phyloP scores from a whole-genome alignment of 2,329 filamentous ascomycete genomes.

The Ceratocystis papillata region DNA sequence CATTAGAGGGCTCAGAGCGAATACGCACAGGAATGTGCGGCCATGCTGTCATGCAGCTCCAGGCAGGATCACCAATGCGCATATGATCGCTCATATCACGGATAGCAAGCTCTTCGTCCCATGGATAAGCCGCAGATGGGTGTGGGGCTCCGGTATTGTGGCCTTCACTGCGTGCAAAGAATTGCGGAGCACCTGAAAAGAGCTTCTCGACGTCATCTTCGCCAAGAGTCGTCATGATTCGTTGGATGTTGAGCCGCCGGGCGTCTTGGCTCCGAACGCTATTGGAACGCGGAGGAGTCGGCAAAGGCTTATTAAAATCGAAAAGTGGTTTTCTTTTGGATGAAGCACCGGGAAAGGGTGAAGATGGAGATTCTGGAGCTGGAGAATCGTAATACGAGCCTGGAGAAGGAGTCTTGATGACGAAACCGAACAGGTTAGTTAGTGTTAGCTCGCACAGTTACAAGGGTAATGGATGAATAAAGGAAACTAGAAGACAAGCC shows the following conservation, averaged over 20 bases:
- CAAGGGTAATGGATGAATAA: background rate
- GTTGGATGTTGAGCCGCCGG: slow-evolving; percentile 42
- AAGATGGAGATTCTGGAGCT: background rate
- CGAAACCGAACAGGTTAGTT: background rate
- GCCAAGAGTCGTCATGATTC: slow-evolving; percentile 50
- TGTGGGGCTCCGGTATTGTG: slow-evolving; percentile 50
- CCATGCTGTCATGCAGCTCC: slow-evolving; percentile 52
- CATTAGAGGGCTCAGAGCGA: background rate
- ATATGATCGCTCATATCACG: slow-evolving; percentile 54
- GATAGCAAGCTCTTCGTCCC: slow-evolving; percentile 51
- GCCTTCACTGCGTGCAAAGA: slow-evolving; percentile 50
- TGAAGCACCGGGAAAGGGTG: background rate
- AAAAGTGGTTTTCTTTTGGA: slow-evolving; percentile 23
- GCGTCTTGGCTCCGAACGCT: slow-evolving; percentile 31
- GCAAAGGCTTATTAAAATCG: slow-evolving; percentile 48
- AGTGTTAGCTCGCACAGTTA: too few relatives aligned
- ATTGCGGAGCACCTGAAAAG: slow-evolving; percentile 67
- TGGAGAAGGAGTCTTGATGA: slow-evolving; percentile 14
- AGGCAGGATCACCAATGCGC: slow-evolving; percentile 52
- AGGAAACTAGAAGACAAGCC: background rate
- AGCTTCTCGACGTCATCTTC: slow-evolving; percentile 54
- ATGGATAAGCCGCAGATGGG: slow-evolving; percentile 56
- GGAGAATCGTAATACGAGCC: background rate
- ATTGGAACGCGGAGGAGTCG: slow-evolving; percentile 40
- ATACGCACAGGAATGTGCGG: slow-evolving; percentile 43